Percentiles rank a stretch among this genome's conserved stretches.
Conservation (phyloP, 371 early-diverging fungal genomes). For the Mucor lusitanicus region DNA sequence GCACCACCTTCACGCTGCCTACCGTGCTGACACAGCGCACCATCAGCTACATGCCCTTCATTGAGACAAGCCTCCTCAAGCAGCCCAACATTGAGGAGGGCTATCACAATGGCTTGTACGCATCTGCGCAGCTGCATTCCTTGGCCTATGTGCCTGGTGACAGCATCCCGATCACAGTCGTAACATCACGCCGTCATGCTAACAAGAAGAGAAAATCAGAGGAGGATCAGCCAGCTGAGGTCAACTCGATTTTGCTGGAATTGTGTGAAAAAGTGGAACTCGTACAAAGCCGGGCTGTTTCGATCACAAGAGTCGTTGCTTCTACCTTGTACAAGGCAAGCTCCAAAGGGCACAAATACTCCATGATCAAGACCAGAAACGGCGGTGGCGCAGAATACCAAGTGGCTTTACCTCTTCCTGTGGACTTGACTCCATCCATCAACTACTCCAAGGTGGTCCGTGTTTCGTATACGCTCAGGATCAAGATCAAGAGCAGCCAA, state of each 20-base stretch:
- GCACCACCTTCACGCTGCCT: slow-evolving; percentile 4
- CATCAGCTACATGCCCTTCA: slow-evolving; percentile 37
- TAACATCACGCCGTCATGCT: slow-evolving; percentile 11
- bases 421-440: slow-evolving; percentile 28
- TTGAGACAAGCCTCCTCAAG: slow-evolving; percentile 39
- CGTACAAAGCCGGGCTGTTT: slow-evolving; percentile 11
- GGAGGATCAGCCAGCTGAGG: slow-evolving; percentile 23
- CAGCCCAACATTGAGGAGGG: slow-evolving; percentile 18
- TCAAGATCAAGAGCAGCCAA: slow-evolving; percentile 28
- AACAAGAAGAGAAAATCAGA: background rate
- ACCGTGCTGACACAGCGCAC: slow-evolving; percentile 8
- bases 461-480: slow-evolving; percentile 23
- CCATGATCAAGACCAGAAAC: slow-evolving; percentile 12
- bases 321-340: slow-evolving; percentile 14
- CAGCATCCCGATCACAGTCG: slow-evolving; percentile 26
- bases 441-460: slow-evolving; percentile 29
- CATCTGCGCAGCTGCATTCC: slow-evolving; percentile 16
- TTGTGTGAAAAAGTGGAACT: slow-evolving; percentile 16
- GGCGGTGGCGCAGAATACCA: slow-evolving; percentile 20
- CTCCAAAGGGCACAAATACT: slow-evolving; percentile 10
- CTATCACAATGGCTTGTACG: slow-evolving; percentile 4
- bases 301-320: slow-evolving; percentile 15
- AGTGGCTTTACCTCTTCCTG: slow-evolving; percentile 21
- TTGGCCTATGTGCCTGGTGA: slow-evolving; percentile 40
- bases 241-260: slow-evolving; percentile 16